phyloP scores from a whole-genome alignment of 176 grass and related monocot species.

The Eragrostis curvula region DNA sequence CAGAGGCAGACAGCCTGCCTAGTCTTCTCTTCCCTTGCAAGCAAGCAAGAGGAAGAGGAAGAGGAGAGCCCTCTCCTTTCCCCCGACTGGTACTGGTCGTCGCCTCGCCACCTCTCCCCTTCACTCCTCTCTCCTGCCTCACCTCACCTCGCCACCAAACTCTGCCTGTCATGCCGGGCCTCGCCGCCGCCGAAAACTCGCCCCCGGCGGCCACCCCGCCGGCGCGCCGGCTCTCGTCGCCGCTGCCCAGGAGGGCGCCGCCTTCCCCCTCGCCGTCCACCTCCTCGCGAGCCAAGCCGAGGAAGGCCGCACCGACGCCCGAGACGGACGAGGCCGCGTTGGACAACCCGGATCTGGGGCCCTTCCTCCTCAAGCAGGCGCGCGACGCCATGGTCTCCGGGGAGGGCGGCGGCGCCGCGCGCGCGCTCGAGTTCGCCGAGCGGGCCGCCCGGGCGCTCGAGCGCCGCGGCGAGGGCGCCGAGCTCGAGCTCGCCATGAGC shows the following conservation, averaged over 20 bases:
- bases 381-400: slow-evolving; percentile 85
- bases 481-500: slow-evolving; percentile 98
- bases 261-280: slow-evolving; percentile 59
- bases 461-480: slow-evolving; percentile 76
- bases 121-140: not conserved
- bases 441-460: slow-evolving; percentile 81
- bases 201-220: slow-evolving; percentile 45
- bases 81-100: not conserved
- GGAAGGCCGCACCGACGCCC: slow-evolving; percentile 29
- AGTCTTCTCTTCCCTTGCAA: slow-evolving; percentile 23
- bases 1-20: not conserved
- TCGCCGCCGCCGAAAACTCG: slow-evolving; percentile 41
- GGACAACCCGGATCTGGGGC: slow-evolving; percentile 99
- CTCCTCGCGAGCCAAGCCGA: slow-evolving; percentile 48
- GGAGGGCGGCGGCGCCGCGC: slow-evolving; percentile 71
- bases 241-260: slow-evolving; percentile 49
- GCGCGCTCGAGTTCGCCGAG: slow-evolving; percentile 89
- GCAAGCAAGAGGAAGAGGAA: not conserved
- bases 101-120: not conserved
- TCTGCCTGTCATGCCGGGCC: slow-evolving; percentile 38
- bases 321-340: slow-evolving; percentile 60
- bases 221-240: slow-evolving; percentile 52
- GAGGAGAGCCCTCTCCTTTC: not conserved
- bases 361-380: slow-evolving; percentile 93
- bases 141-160: not conserved